A percentile compares a stretch with the other conserved stretches of the same genome.
Evolutionary conservation across 768 basidiomycete genomes (phyloP).

Genomic region (Fibroporia radiculosa): DNA sequence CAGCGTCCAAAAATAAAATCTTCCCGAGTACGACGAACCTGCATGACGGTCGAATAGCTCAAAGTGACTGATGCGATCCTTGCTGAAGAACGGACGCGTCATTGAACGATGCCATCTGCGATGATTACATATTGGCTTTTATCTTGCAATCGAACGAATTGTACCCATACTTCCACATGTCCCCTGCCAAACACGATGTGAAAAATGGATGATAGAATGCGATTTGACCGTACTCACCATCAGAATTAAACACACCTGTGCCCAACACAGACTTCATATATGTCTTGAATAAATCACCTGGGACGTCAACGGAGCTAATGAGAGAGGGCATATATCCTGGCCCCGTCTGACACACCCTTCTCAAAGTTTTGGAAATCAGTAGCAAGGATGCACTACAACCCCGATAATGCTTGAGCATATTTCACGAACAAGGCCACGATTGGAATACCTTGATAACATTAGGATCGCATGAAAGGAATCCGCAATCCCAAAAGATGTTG

Average conservation of each 20-base stretch:
- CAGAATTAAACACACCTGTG: slow-evolving; percentile 49
- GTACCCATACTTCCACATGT: slow-evolving; percentile 22
- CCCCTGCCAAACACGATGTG: slow-evolving; percentile 10
- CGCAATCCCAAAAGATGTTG: slow-evolving; percentile 14
- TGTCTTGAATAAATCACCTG: slow-evolving; percentile 27
- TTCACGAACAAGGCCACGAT: background rate
- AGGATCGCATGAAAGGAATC: slow-evolving; percentile 5
- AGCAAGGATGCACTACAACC: slow-evolving; percentile 29
- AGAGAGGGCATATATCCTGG: background rate
- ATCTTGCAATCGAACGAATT: background rate
- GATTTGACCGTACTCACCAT: slow-evolving; percentile 25
- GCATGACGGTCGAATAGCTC: slow-evolving; percentile 29
- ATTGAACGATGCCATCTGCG: slow-evolving; percentile 26
- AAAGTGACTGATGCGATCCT: slow-evolving; percentile 28
- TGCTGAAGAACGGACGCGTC: slow-evolving; percentile 30
- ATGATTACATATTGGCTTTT: background rate
- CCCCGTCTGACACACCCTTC: slow-evolving; percentile 27
- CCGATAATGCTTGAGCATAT: background rate
- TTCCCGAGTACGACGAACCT: slow-evolving; percentile 14
- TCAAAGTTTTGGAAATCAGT: slow-evolving; percentile 36
- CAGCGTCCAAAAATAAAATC: background rate
- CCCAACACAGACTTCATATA: slow-evolving; percentile 32
- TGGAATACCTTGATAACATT: slow-evolving; percentile 22
- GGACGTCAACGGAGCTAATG: background rate
- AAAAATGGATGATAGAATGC: background rate